phyloP scores from a whole-genome alignment of 352 stramenopile genomes.

The Plasmopara halstedii region DNA sequence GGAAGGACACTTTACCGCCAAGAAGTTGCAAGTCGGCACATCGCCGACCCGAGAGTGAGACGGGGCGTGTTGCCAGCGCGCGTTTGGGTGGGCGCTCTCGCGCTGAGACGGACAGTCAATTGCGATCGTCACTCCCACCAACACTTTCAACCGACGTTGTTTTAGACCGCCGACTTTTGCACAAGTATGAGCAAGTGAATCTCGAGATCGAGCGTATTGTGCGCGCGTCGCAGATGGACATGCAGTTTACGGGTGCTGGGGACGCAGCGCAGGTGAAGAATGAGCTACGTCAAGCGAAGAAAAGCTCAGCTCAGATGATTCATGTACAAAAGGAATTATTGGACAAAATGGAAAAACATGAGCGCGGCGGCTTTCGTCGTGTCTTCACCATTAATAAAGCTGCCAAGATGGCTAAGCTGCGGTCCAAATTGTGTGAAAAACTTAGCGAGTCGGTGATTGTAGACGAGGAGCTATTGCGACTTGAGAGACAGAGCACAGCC shows the following conservation, averaged over 20 bases:
- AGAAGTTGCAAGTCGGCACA: slow-evolving; percentile 5
- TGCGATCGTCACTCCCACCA: slow-evolving; percentile 29
- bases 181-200: slow-evolving; percentile 74
- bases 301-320: slow-evolving; percentile 65
- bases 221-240: slow-evolving; percentile 47
- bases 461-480: slow-evolving; percentile 55
- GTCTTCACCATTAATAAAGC: slow-evolving; percentile 68
- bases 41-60: slow-evolving; percentile 5
- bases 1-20: background rate
- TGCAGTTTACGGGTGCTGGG: slow-evolving; percentile 2
- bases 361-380: slow-evolving; percentile 49
- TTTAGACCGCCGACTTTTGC: slow-evolving; percentile 54
- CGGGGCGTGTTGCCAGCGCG: slow-evolving; percentile 9
- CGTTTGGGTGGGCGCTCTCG: slow-evolving; percentile 15
- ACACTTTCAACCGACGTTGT: slow-evolving; percentile 29
- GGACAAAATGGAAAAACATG: slow-evolving; percentile 74
- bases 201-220: slow-evolving; percentile 66
- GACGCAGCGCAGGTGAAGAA: slow-evolving; percentile 27
- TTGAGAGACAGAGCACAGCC: slow-evolving; percentile 60
- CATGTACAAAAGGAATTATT: slow-evolving; percentile 75
- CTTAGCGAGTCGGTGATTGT: slow-evolving; percentile 56
- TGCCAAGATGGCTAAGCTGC: slow-evolving; percentile 65
- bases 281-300: slow-evolving; percentile 53
- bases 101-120: slow-evolving; percentile 25
- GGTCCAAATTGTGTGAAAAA: slow-evolving; percentile 62